A percentile compares a stretch with the other conserved stretches of the same genome.
phyloP scores from a whole-genome alignment of 164 flowering plant species.

The Platanus orientalis region DNA sequence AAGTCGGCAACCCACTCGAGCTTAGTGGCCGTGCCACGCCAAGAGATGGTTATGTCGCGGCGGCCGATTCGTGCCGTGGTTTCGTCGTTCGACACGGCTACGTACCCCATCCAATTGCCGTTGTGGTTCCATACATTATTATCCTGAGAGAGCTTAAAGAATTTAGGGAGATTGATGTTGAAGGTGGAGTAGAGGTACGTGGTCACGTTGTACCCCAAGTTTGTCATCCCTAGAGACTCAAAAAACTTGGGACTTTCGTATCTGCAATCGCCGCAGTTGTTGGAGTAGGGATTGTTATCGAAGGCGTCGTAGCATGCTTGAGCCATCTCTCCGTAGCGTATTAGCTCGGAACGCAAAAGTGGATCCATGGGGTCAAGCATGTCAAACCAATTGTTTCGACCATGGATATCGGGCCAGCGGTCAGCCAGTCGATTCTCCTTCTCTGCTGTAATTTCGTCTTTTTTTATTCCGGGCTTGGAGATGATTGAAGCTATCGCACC shows the following conservation, averaged over 20 bases:
- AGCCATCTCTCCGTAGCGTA: slow-evolving; percentile 79
- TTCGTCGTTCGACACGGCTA: no score
- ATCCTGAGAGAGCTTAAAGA: no score
- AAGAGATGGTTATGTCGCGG: slow-evolving; percentile 65
- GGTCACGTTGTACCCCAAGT: slow-evolving; percentile 49
- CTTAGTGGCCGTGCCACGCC: slow-evolving; percentile 82
- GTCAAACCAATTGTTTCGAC: slow-evolving; percentile 64
- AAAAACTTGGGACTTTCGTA: slow-evolving; percentile 35
- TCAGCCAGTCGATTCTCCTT: slow-evolving; percentile 23
- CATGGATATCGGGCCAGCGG: slow-evolving; percentile 61
- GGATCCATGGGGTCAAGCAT: no score
- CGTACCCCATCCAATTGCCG: slow-evolving; percentile 91
- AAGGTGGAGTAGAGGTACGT: slow-evolving; percentile 72
- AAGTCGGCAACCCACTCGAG: slow-evolving; percentile 76
- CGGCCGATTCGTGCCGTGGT: slow-evolving; percentile 53
- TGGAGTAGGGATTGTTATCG: no score
- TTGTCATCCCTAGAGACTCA: no score
- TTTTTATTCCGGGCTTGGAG: slow-evolving; percentile 19
- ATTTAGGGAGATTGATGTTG: slow-evolving; percentile 54
- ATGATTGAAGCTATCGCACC: no score
- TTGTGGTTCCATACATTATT: slow-evolving; percentile 60
- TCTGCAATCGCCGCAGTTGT: slow-evolving; percentile 63
- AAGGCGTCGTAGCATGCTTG: no score
- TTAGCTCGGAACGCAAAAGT: slow-evolving; percentile 54
- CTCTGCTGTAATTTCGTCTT: background rate